These are phyloP conservation scores for Infundibulicybe gibba DNA, from an alignment of 768 basidiomycete genomes.

Conservation along the genomic window DNA sequence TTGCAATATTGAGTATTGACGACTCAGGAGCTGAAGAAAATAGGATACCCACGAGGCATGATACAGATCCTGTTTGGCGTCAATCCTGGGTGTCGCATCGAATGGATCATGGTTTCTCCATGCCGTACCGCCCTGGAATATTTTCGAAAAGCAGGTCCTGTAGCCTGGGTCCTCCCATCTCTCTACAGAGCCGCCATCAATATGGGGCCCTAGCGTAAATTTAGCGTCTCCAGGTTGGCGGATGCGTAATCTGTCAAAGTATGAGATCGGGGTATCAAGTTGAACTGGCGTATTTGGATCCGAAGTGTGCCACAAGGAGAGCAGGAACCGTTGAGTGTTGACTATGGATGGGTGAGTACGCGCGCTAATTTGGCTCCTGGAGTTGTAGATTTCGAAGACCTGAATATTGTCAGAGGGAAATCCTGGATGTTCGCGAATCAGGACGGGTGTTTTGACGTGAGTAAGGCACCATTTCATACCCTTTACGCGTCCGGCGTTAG, in stretches of 20 bases:
- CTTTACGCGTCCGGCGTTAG: constrained; percentile 43
- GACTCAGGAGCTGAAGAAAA: neutral
- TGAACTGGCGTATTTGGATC: constrained; percentile 37
- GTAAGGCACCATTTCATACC: constrained; percentile 23
- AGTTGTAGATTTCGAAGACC: constrained; percentile 74
- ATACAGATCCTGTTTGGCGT: constrained; percentile 60
- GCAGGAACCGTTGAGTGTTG: constrained; percentile 51
- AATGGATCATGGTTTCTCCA: constrained; percentile 53
- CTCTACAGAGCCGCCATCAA: constrained; percentile 50
- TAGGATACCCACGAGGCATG: constrained; percentile 43
- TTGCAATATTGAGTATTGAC: constrained; percentile 1
- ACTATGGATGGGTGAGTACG: constrained; percentile 63
- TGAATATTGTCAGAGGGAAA: constrained; percentile 67
- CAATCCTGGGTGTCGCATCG: constrained; percentile 40
- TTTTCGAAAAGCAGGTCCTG: constrained; percentile 34
- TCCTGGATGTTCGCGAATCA: constrained; percentile 31
- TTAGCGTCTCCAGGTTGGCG: constrained; percentile 66
- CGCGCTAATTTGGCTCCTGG: constrained; percentile 57
- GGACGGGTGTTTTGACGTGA: neutral
- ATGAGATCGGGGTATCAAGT: constrained; percentile 61
- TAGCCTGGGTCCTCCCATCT: constrained; percentile 51
- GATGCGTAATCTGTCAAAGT: constrained; percentile 75
- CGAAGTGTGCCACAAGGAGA: constrained; percentile 57
- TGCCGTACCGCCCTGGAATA: constrained; percentile 36
- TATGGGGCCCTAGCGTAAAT: constrained; percentile 65